Evolutionary conservation across 306 rosid species (phyloP).

Genomic region (Notholithocarpus densiflorus): DNA sequence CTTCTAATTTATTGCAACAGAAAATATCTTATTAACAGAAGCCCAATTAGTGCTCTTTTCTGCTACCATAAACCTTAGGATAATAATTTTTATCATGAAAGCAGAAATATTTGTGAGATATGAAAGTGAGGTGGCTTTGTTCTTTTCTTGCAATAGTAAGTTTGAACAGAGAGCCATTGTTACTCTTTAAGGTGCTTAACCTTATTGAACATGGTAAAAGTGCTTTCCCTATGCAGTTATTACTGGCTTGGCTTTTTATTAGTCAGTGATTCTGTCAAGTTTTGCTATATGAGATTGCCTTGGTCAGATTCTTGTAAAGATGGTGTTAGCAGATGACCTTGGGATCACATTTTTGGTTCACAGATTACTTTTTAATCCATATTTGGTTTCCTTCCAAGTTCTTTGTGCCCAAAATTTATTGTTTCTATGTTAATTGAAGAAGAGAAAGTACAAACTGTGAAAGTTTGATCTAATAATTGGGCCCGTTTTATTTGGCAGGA

Average conservation of each 20-base stretch:
- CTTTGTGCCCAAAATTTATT: background rate
- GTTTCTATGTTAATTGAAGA: background rate
- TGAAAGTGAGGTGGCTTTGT: background rate
- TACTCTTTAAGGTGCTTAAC: background rate
- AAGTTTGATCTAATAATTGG: background rate
- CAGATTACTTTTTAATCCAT: background rate
- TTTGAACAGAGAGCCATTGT: background rate
- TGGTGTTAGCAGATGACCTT: background rate
- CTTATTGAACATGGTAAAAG: background rate
- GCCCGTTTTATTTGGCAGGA: conserved; percentile 48
- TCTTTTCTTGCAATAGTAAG: background rate
- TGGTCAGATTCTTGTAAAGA: background rate
- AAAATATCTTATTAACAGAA: background rate
- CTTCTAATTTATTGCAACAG: background rate
- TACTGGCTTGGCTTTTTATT: conserved; percentile 4
- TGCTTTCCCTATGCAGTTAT: background rate
- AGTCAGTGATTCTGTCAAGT: background rate
- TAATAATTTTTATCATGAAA: no score
- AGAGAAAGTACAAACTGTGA: background rate
- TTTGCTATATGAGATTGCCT: background rate
- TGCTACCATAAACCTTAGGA: background rate
- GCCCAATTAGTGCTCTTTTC: background rate
- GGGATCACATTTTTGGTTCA: background rate
- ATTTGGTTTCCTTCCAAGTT: background rate
- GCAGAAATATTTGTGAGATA: background rate